These are phyloP conservation scores for Fusarium siculi DNA, from an alignment of 2,329 filamentous ascomycete genomes.

Conservation along the genomic window DNA sequence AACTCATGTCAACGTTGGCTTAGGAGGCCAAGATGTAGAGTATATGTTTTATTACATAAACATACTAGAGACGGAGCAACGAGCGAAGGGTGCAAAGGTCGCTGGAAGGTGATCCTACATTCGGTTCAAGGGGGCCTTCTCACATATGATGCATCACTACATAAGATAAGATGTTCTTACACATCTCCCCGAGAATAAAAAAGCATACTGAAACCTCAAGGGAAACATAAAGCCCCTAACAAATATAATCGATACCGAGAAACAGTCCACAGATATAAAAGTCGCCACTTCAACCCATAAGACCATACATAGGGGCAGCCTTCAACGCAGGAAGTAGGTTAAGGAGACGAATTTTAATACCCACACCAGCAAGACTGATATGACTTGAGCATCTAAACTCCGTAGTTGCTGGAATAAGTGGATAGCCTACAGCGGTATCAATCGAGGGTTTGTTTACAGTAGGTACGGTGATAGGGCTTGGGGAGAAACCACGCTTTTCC, in stretches of 20 bases:
- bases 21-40: not conserved
- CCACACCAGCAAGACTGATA: not conserved
- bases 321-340: not conserved
- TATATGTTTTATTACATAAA: not conserved
- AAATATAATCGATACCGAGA: not conserved
- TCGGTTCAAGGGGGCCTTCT: not conserved
- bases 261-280: not conserved
- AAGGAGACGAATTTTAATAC: not conserved
- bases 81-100: not conserved
- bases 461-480: not conserved
- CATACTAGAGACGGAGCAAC: not conserved
- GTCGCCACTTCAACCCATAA: not conserved
- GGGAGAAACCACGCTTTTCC: not conserved
- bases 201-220: not conserved
- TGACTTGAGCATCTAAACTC: not conserved
- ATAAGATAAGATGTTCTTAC: not conserved
- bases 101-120: not conserved
- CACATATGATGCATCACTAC: not conserved
- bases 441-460: not conserved
- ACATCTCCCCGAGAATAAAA: not conserved
- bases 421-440: too few species aligned
- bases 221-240: not conserved
- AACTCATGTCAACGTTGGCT: not conserved
- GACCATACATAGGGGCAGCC: not conserved
- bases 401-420: not conserved